Percentiles rank a stretch among this genome's conserved stretches.
Evolutionary conservation across 331 rosid genomes (phyloP).

Genomic region (Acacia concinna): DNA sequence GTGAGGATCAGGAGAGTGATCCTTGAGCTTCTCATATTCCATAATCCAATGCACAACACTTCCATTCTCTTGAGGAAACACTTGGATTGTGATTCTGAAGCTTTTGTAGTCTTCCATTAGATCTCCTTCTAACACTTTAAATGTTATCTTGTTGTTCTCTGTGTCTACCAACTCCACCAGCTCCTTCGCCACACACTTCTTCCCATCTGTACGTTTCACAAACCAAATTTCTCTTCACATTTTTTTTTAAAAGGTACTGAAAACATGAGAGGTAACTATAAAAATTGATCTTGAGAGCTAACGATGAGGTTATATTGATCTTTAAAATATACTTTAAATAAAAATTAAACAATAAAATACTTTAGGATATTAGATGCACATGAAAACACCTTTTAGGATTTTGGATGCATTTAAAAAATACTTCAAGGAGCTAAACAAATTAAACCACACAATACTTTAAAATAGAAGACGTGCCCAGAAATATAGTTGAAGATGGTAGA

Average conservation of each 20-base stretch:
- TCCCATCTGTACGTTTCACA: constrained; percentile 10
- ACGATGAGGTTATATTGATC: too few species aligned
- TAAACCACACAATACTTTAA: too few species aligned
- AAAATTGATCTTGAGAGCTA: too few species aligned
- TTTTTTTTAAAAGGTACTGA: background rate
- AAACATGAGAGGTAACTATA: too few species aligned
- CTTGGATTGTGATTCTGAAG: background rate
- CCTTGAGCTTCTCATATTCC: constrained; percentile 1
- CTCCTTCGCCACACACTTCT: background rate
- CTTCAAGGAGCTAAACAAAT: too few species aligned
- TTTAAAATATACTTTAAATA: too few species aligned
- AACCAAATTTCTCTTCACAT: background rate
- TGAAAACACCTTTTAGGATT: too few species aligned
- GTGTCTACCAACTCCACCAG: constrained; percentile 26
- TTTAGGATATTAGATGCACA: too few species aligned
- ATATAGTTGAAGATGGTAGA: too few species aligned
- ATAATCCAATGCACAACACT: background rate
- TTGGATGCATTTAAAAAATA: too few species aligned
- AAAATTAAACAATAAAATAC: too few species aligned
- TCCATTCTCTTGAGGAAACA: background rate
- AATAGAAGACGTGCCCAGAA: too few species aligned
- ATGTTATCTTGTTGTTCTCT: constrained; percentile 17
- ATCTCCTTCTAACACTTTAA: constrained; percentile 16
- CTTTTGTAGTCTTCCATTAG: background rate
- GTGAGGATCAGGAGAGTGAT: background rate